Evolutionary conservation across 2,329 filamentous ascomycete species (phyloP).

Genomic region (Clonostachys sp.): DNA sequence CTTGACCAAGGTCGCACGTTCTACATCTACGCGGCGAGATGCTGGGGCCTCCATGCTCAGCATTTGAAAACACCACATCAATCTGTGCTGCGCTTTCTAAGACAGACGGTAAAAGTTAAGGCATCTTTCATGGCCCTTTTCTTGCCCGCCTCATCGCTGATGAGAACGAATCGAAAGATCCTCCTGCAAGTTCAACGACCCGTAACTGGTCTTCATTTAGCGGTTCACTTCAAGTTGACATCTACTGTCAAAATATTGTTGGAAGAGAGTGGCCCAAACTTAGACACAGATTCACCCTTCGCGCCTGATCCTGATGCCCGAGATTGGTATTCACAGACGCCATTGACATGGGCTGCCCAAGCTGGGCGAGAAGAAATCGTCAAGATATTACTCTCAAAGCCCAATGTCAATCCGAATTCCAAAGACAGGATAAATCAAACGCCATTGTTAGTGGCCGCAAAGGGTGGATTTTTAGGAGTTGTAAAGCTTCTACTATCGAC

Average conservation of each 20-base stretch:
- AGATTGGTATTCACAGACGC: not conserved
- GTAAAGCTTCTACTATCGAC: not conserved
- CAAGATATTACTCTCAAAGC: not conserved
- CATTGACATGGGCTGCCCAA: constrained; percentile 2
- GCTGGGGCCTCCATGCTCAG: constrained; percentile 1
- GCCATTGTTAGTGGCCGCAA: not conserved
- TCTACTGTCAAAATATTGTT: not conserved
- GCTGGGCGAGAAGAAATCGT: not conserved
- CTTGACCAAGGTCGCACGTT: not conserved
- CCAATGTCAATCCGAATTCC: not conserved
- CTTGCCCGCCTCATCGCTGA: not conserved
- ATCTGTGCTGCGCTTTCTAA: not conserved
- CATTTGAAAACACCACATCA: not conserved
- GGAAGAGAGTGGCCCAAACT: not conserved
- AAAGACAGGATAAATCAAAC: not conserved
- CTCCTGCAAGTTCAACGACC: not conserved
- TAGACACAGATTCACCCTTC: too few species aligned
- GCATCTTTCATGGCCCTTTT: not conserved
- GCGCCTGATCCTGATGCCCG: not conserved
- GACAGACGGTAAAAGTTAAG: too few species aligned
- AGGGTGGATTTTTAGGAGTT: not conserved
- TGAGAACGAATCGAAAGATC: too few species aligned
- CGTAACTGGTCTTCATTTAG: constrained; percentile 1
- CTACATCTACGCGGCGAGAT: constrained; percentile 1
- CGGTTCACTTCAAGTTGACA: not conserved